These are phyloP conservation scores for Ganoderma lingzhi DNA, from an alignment of 1,284 basidiomycete genomes.

Conservation along the genomic window DNA sequence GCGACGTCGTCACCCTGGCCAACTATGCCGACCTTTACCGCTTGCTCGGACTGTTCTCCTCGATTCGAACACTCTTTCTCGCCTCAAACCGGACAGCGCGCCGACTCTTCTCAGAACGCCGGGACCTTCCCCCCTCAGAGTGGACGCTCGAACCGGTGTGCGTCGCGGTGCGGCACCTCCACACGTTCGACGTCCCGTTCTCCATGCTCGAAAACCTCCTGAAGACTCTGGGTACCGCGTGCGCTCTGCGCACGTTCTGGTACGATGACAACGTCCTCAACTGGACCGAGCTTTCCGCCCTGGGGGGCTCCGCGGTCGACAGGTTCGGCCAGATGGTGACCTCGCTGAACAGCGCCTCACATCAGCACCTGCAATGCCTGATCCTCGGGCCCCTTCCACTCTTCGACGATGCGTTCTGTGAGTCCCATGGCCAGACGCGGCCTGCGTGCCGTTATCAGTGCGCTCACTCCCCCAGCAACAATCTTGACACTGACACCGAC, in stretches of 20 bases:
- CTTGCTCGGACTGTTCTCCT: neutral
- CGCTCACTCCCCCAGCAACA: too few species aligned
- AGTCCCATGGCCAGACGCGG: neutral
- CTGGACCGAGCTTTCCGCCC: neutral
- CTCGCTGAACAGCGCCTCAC: neutral
- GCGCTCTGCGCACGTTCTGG: neutral
- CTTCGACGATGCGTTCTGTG: neutral
- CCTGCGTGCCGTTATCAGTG: too few species aligned
- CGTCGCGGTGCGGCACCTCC: neutral
- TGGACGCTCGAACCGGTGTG: neutral
- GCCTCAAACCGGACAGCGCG: neutral
- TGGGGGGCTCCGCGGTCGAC: neutral
- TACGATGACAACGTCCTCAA: neutral
- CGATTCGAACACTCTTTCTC: neutral
- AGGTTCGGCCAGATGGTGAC: neutral
- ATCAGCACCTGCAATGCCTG: neutral
- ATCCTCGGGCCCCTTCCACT: neutral
- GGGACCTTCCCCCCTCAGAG: neutral
- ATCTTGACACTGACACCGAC: too few species aligned
- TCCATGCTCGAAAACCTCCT: neutral
- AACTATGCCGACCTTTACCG: neutral
- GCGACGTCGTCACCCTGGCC: neutral
- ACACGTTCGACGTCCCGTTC: neutral
- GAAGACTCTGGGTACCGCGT: neutral
- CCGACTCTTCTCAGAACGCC: neutral